Evolutionary conservation across 352 stramenopile genomes (phyloP), one percentile per base, ranked within the genome.

Genomic region (Aphanomyces cochlioides): DNA sequence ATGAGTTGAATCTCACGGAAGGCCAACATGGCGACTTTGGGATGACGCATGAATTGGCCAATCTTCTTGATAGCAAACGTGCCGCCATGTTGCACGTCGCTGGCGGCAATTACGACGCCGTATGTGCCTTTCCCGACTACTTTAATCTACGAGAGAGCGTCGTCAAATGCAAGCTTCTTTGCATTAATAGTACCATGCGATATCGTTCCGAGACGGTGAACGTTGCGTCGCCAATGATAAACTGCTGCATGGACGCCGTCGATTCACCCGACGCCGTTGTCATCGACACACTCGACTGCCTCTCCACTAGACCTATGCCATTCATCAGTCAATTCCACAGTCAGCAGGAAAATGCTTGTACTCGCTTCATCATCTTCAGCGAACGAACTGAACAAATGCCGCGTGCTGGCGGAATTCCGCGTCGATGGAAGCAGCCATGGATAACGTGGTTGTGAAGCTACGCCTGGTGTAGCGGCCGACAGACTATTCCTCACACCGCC

Each of bases 21-120:
- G 3, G 89, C 89, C 21, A 93, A 77, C 70, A 93, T 74, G 5
- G 87, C 89, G 40, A 95, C 87, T 60, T 95, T 94, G 0, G 87
- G 85, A 67, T 96, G 85, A 5, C 86, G 81, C 53, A 95, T 64
- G 64, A 96, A 95, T 63, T 94, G 83, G 0, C 77, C 83, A 28
- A 96, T 78, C 66, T 96, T 96, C 76, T 96, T 96, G 63, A 96
- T 92, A 1, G 89, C 89, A 74, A 90, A 95, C 45, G 86, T 96
- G 15, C 85, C 87, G 37, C 87, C 85, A 39, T 92, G 77, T 19
- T 92, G 84, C 60, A 90, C 94, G 64, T 96, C 88, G 61, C 84
- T 90, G 7, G 87, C 89, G 34, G 89, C 88, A 66, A 96, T 96
- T 56, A 96, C 89, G 67, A 96, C 87, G 13, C 89, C 89, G 67